Evolutionary conservation across 192 early-diverging fungal species (phyloP).

Genomic region (Podila verticillata): DNA sequence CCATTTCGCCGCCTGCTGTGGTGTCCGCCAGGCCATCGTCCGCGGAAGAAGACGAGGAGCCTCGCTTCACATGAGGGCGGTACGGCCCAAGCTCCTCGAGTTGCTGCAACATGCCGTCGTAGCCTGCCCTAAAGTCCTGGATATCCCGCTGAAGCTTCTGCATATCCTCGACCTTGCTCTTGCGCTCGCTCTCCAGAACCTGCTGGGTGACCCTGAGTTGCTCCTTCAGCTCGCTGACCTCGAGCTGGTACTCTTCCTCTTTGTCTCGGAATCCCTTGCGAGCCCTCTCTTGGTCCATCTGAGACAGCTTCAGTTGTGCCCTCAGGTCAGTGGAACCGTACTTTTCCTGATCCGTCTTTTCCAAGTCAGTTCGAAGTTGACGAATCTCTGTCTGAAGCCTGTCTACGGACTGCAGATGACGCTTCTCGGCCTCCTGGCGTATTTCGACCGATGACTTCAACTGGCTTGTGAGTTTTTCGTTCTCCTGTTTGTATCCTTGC

Average conservation of each 20-base stretch:
- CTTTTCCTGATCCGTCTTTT: constrained; percentile 34
- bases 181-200: constrained; percentile 36
- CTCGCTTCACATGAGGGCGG: constrained; percentile 21
- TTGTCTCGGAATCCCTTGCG: constrained; percentile 42
- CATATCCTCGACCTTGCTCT: constrained; percentile 35
- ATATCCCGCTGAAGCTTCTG: constrained; percentile 37
- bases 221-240: constrained; percentile 32
- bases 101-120: constrained; percentile 34
- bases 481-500: constrained; percentile 47
- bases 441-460: constrained; percentile 46
- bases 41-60: constrained; percentile 31
- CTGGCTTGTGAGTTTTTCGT: constrained; percentile 38
- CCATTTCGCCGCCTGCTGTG: constrained; percentile 35
- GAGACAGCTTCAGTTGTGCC: constrained; percentile 15
- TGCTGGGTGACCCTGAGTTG: constrained; percentile 24
- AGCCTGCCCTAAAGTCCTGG: constrained; percentile 38
- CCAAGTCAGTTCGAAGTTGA: constrained; percentile 29
- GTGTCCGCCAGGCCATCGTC: constrained; percentile 44
- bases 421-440: constrained; percentile 47
- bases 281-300: constrained; percentile 20
- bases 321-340: constrained; percentile 33
- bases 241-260: constrained; percentile 40
- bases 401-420: constrained; percentile 33
- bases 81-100: constrained; percentile 13
- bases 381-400: constrained; percentile 29